A percentile compares a stretch with the other conserved stretches of the same genome.
These are phyloP conservation scores for Chrysoporthe puriensis DNA, from an alignment of 2,329 filamentous ascomycete species.

Conservation along the genomic window DNA sequence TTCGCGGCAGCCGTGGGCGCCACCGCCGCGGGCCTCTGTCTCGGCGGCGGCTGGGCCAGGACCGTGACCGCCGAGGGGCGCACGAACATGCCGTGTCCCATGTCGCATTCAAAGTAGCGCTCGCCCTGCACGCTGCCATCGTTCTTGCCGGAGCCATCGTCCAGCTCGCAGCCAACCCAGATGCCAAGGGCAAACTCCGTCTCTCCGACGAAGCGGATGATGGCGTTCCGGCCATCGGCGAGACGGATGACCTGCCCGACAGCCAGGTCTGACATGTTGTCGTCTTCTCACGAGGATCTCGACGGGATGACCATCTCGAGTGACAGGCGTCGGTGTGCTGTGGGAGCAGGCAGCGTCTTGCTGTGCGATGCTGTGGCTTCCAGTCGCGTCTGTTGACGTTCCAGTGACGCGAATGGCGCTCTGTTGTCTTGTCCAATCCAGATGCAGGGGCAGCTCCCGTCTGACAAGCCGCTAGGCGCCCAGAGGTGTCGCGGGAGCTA, in stretches of 20 bases:
- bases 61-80: conserved; percentile 70
- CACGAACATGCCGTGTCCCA: conserved; percentile 82
- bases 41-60: conserved; percentile 53
- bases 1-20: conserved; percentile 45
- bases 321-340: background rate
- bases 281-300: background rate
- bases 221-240: conserved; percentile 74
- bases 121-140: conserved; percentile 88
- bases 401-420: conserved; percentile 4
- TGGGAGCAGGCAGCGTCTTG: background rate
- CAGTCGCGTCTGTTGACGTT: conserved; percentile 21
- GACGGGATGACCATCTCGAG: background rate
- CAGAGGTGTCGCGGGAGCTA: conserved; percentile 8
- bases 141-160: conserved; percentile 84
- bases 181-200: conserved; percentile 80
- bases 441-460: background rate
- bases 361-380: conserved; percentile 15
- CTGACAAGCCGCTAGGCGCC: conserved; percentile 2
- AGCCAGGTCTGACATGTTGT: conserved; percentile 60
- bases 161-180: conserved; percentile 89
- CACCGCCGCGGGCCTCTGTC: conserved; percentile 39
- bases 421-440: too few relatives aligned
- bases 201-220: conserved; percentile 79
- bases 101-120: conserved; percentile 84
- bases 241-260: conserved; percentile 79